Conservation (phyloP, 2,329 filamentous ascomycete genomes). For the Sporothrix euskadiensis region DNA sequence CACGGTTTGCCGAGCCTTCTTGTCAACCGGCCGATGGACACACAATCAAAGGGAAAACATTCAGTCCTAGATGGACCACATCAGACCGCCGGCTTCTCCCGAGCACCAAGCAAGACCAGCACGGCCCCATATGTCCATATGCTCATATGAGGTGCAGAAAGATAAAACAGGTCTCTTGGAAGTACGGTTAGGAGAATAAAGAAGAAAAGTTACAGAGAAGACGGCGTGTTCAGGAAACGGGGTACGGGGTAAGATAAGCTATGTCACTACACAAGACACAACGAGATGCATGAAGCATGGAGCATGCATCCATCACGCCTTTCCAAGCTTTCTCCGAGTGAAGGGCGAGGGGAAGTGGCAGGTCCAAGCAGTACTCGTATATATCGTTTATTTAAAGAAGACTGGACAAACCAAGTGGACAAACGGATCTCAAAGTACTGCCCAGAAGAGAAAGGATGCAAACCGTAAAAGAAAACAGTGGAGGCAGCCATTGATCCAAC, state of each 20-base stretch:
- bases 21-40: not conserved
- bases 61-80: not conserved
- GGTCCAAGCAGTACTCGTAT: not conserved
- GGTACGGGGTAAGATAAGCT: constrained; percentile 7
- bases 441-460: not conserved
- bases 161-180: not conserved
- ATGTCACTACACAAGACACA: not conserved
- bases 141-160: constrained; percentile 9
- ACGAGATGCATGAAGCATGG: not conserved
- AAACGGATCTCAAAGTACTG: not conserved
- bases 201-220: not conserved
- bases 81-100: constrained; percentile 20
- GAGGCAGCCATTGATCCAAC: not conserved
- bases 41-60: not conserved
- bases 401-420: not conserved
- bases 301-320: constrained; percentile 3
- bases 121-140: not conserved
- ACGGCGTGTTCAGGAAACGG: not conserved
- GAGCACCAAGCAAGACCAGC: not conserved
- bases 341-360: not conserved
- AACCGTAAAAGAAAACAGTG: not conserved
- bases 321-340: not conserved
- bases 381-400: not conserved
- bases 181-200: not conserved
- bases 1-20: constrained; percentile 7